phyloP scores from a whole-genome alignment of 805 yeast species.

The Schwanniomyces vanrijiae region DNA sequence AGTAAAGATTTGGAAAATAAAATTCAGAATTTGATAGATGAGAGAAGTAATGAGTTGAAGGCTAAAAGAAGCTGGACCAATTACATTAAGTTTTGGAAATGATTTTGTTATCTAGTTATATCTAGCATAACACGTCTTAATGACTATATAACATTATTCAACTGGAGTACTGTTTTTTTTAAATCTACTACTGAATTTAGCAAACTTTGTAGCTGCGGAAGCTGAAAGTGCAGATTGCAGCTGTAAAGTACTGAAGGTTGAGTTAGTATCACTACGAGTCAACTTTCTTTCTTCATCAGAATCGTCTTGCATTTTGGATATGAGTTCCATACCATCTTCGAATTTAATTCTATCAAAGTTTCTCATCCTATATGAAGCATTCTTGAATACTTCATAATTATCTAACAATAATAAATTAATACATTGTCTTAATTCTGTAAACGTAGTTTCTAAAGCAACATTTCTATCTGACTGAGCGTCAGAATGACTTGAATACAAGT shows the following conservation, averaged over 20 bases:
- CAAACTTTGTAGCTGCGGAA: slow-evolving; percentile 30
- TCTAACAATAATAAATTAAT: slow-evolving; percentile 69
- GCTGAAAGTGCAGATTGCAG: slow-evolving; percentile 22
- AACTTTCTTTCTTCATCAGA: slow-evolving; percentile 15
- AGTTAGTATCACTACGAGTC: slow-evolving; percentile 7
- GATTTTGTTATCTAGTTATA: not conserved
- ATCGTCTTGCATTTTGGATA: slow-evolving; percentile 49
- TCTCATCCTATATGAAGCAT: slow-evolving; percentile 39
- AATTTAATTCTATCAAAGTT: slow-evolving; percentile 73
- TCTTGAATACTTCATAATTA: slow-evolving; percentile 62
- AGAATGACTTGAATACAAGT: slow-evolving; percentile 26
- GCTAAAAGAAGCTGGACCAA: slow-evolving; percentile 13
- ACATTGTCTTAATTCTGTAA: slow-evolving; percentile 76
- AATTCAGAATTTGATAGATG: slow-evolving; percentile 30
- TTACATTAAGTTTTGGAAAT: slow-evolving; percentile 16
- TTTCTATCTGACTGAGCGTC: slow-evolving; percentile 16
- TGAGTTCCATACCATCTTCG: slow-evolving; percentile 63
- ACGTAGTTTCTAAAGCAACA: slow-evolving; percentile 67
- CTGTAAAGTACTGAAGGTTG: slow-evolving; percentile 10
- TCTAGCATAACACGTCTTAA: not conserved
- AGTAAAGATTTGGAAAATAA: slow-evolving; percentile 20
- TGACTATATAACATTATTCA: not conserved
- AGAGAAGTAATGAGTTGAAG: slow-evolving; percentile 19
- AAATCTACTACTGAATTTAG: slow-evolving; percentile 31
- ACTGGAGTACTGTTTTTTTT: slow-evolving; percentile 11